Conservation (phyloP, 192 early-diverging fungal genomes). For the Gorgonomyces haynaldii region DNA sequence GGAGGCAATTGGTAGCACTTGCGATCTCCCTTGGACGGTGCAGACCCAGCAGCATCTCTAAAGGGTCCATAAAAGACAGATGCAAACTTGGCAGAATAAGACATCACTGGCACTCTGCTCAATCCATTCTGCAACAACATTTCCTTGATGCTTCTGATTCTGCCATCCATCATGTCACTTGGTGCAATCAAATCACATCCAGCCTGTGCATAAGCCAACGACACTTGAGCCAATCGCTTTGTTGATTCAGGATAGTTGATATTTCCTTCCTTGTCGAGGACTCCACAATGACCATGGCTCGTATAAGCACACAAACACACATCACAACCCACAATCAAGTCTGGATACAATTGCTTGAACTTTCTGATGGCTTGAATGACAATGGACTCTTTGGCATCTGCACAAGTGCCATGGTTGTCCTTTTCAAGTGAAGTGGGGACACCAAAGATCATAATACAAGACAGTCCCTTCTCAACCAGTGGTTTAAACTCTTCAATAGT, state of each 20-base stretch:
- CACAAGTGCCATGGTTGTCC: slow-evolving; percentile 68
- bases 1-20: slow-evolving; percentile 91
- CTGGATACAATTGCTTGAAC: slow-evolving; percentile 64
- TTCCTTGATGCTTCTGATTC: slow-evolving; percentile 88
- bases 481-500: slow-evolving; percentile 66
- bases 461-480: slow-evolving; percentile 78
- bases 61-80: slow-evolving; percentile 94
- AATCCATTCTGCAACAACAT: slow-evolving; percentile 60
- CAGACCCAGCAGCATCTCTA: slow-evolving; percentile 84
- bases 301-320: slow-evolving; percentile 97
- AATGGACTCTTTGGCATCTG: slow-evolving; percentile 71
- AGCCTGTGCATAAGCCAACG: slow-evolving; percentile 77
- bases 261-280: slow-evolving; percentile 53
- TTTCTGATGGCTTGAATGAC: slow-evolving; percentile 74
- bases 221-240: slow-evolving; percentile 69
- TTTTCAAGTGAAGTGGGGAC: slow-evolving; percentile 57
- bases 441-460: slow-evolving; percentile 83
- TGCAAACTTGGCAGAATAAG: slow-evolving; percentile 96
- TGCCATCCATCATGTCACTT: slow-evolving; percentile 92
- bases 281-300: slow-evolving; percentile 90
- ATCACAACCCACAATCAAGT: slow-evolving; percentile 80
- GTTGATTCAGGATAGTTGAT: slow-evolving; percentile 73
- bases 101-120: slow-evolving; percentile 78
- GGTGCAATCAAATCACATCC: slow-evolving; percentile 75
- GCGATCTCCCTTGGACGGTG: slow-evolving; percentile 83